Base-by-base conservation (phyloP, 306 rosid species). In the Chamaecrista fasciculata region DNA sequence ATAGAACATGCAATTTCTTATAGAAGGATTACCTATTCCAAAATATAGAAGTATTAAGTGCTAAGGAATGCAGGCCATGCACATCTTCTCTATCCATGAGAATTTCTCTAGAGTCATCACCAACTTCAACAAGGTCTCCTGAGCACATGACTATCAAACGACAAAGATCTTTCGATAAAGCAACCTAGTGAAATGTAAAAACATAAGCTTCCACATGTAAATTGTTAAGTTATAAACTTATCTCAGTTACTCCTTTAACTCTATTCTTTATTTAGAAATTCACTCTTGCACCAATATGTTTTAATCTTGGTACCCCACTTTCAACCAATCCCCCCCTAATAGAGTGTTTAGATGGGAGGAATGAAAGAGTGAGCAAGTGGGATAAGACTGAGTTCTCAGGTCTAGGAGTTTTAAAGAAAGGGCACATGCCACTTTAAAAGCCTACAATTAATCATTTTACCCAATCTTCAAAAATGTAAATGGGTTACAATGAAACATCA, bases 151-250 rank as follows among this genome's bases (percentile, higher is more conserved):
- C 96, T 69, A 88, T 76, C 93, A 93, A 86, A 77, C 90, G 90
- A 71, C 97, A 85, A 76, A 93, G 90, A 80, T 93, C 97, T 78
- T 90, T 93, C 37, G 98, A 93, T 80, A 93, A 82, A 73, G 91
- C 85, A 66, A 85, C 97, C 97, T 93, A 76, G 75, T 60, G 79
- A 79, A 46, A 74, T 42, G 55, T 40, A 75, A 81, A 42, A 79
- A 56, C 63, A 51, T 84, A 57, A 81, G 79, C 60, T 76, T 62
- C 70, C 71, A 40, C 55, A 60, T 18, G 67, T 65, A 75, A 65
- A 69, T 51, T 50, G 56, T 25, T 52, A 53, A 25, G 10, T 16
- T 36, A 56, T 43, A 60, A 20, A 26, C 73, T 48, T 59, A 49
- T 66, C 49, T 28, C 21, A 36, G 53, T 40, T 53, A 44, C 3